Evolutionary conservation across 495 filamentous ascomycete genomes (phyloP).

Genomic region (Geoglossum glabrum): DNA sequence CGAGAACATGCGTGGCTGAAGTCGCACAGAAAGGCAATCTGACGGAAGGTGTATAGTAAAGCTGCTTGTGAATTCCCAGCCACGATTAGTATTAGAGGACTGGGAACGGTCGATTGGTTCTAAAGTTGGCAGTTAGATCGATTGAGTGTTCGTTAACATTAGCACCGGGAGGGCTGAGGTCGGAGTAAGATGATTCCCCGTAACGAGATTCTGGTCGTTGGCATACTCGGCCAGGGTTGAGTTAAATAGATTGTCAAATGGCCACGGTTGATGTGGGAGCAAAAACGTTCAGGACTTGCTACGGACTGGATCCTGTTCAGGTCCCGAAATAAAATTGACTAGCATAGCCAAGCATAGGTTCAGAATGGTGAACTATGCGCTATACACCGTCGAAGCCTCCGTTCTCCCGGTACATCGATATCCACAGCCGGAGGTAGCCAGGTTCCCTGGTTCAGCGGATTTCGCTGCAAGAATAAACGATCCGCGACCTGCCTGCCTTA

Average conservation of each 20-base stretch:
- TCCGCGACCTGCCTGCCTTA: neutral
- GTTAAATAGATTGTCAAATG: neutral
- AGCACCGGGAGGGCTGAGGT: neutral
- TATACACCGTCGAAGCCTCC: neutral
- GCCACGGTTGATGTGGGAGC: neutral
- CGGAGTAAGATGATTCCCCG: neutral
- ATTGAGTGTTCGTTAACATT: neutral
- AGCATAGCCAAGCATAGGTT: neutral
- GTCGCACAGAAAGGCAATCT: neutral
- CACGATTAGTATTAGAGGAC: neutral
- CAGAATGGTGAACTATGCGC: neutral
- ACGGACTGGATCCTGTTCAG: neutral
- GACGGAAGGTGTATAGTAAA: neutral
- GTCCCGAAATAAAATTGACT: neutral
- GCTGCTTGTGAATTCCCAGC: neutral
- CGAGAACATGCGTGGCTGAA: neutral
- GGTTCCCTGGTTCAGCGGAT: neutral
- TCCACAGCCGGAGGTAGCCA: neutral
- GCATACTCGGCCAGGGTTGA: neutral
- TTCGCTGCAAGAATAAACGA: slow-evolving; percentile 1
- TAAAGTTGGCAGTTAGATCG: neutral
- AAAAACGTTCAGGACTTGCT: neutral
- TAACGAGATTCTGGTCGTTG: neutral
- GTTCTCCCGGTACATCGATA: neutral
- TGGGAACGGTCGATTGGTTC: neutral